Base-by-base conservation (phyloP, 2,329 filamentous ascomycete species). In the Cladorrhinum sp. region DNA sequence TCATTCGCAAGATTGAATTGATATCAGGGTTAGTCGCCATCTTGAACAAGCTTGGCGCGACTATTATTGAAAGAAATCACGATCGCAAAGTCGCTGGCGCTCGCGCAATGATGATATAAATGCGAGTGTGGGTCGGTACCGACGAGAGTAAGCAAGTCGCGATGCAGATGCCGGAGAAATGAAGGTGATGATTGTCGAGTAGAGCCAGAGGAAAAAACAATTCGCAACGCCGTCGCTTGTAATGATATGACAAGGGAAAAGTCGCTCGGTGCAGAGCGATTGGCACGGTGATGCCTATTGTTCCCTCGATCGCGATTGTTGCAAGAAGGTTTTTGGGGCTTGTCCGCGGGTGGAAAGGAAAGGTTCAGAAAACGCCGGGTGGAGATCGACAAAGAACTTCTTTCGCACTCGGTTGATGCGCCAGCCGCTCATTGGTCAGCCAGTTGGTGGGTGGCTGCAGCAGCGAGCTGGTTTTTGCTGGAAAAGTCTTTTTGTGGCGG, bases 1-100 rank as follows among this genome's bases (percentile, higher is more conserved):
- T 65, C 24, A 67, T 54, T 50, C 59, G 64, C 13, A 69, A 59
- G 45, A 69, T 67, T 10, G 67, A 66, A 48, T 61, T 69, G 55
- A 69, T 64, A 27, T 69, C 67, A 13, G 65, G 50, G 18, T 55
- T 36, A 54, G 61, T 65, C 52, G 67, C 66, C 67, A 69, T 69
- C 25, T 60, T 66, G 59, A 41, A 8, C 50, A 16, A 24, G 29
- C n/a, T 24, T 52, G 20, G 16, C 13, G 18, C 25, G 55, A 25
- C 3, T 16, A 7, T 38, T 12, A 49, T 24, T 38, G 27, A 50
- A 36, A 22, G 25, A 52, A 7, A 24, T 27, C 50, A 23, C 32
- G 16, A 13, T 36, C 32, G 32, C 12, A 36, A 36, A 5, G 12
- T 36, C 32, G 12, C 32, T 12, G 9, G 10, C 32, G 32, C 32